A percentile compares a stretch with the other conserved stretches of the same genome.
phyloP scores from a whole-genome alignment of 768 basidiomycete genomes.

The Kwoniella sp. region DNA sequence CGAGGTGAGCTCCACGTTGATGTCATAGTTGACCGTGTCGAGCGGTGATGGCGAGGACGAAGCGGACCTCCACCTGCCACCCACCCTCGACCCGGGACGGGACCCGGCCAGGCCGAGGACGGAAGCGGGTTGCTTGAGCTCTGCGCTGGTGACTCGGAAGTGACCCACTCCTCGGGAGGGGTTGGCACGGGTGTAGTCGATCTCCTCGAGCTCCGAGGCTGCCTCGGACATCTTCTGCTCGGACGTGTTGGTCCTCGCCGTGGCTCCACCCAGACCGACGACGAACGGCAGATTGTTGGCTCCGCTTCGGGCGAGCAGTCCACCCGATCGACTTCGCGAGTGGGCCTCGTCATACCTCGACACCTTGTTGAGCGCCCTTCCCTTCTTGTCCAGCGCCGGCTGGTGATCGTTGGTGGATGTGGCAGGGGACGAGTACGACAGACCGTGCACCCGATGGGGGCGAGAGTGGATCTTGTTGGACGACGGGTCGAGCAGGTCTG shows the following conservation, averaged over 20 bases:
- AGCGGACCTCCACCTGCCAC: conserved; percentile 8
- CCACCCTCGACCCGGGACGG: neutral
- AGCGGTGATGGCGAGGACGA: conserved; percentile 9
- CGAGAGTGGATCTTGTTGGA: conserved; percentile 10
- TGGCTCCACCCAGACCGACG: conserved; percentile 12
- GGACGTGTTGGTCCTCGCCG: neutral
- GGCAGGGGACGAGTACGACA: conserved; percentile 8
- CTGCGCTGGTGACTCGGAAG: conserved; percentile 7
- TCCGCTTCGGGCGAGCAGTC: neutral
- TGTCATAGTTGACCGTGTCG: conserved; percentile 19
- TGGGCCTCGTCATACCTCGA: neutral
- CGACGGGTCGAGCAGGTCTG: neutral
- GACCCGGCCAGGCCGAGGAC: conserved; percentile 7
- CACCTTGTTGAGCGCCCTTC: conserved; percentile 16
- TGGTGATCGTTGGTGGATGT: conserved; percentile 1
- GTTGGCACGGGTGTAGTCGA: conserved; percentile 11
- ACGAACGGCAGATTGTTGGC: conserved; percentile 12
- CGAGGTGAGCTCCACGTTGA: conserved; percentile 2
- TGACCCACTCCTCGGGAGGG: conserved; percentile 2
- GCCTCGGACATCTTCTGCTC: neutral
- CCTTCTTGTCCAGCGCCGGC: neutral
- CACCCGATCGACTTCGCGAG: neutral
- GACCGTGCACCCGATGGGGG: conserved; percentile 13
- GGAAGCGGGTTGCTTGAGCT: conserved; percentile 1
- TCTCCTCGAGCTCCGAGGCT: conserved; percentile 3